A percentile compares a stretch with the other conserved stretches of the same genome.
Evolutionary conservation across 345 rosid species (phyloP).

Genomic region (Fremontodendron californicum): DNA sequence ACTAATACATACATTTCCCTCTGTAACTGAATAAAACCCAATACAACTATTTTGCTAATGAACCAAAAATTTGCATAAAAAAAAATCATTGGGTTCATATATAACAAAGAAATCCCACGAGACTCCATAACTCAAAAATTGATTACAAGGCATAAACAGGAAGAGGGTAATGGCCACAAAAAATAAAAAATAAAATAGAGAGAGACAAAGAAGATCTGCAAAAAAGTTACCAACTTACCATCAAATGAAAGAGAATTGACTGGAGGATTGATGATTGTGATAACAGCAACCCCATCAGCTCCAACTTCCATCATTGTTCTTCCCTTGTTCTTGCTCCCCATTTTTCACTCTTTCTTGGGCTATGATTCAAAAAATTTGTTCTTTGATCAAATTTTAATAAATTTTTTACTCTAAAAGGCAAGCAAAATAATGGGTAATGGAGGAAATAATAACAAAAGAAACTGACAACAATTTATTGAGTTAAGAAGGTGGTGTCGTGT

Average conservation of each 20-base stretch:
- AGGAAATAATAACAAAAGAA: not conserved
- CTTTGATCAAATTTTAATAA: not conserved
- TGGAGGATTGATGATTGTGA: constrained; percentile 81
- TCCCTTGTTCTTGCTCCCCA: constrained; percentile 46
- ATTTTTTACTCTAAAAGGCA: not conserved
- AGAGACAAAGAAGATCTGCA: not conserved
- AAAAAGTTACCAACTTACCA: constrained; percentile 50
- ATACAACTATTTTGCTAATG: not conserved
- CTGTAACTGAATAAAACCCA: not conserved
- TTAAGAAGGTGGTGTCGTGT: constrained; percentile 17
- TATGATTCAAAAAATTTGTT: not conserved
- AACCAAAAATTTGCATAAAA: not conserved
- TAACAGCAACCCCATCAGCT: constrained; percentile 79
- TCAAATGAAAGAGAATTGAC: constrained; percentile 84
- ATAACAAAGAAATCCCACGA: not conserved
- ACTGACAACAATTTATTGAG: not conserved
- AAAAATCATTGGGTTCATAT: not conserved
- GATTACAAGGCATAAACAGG: not conserved
- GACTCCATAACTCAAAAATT: constrained; percentile 5
- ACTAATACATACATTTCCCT: not conserved
- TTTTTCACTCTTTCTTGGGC: not conserved
- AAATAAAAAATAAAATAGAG: not conserved
- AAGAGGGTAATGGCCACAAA: not conserved
- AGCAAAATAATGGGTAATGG: not conserved
- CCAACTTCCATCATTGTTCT: constrained; percentile 74